These are phyloP conservation scores for Globisporangium parvum DNA, from an alignment of 352 stramenopile genomes.

Conservation along the genomic window DNA sequence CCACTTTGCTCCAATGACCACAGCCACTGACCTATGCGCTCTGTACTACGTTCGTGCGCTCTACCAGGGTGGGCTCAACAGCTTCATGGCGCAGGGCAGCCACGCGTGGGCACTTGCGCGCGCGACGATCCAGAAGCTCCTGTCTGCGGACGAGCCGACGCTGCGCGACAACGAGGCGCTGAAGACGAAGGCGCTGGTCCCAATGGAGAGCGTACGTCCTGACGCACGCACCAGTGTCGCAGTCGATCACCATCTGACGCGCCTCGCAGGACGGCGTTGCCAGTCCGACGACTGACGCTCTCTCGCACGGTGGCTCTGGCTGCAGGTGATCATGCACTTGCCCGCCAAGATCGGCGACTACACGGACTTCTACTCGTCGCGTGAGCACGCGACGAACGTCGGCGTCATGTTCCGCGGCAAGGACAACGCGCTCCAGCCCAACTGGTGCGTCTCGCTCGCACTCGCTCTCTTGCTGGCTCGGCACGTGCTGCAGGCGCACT, in stretches of 20 bases:
- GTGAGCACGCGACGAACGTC: conserved; percentile 95
- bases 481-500: no score
- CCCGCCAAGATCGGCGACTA: conserved; percentile 95
- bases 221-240: no score
- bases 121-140: conserved; percentile 80
- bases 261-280: no score
- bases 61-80: conserved; percentile 78
- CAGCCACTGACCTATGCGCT: no score
- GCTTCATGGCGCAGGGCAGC: conserved; percentile 90
- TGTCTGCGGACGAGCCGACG: conserved; percentile 66
- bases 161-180: conserved; percentile 81
- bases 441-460: conserved; percentile 60
- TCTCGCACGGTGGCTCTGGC: neutral
- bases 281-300: no score
- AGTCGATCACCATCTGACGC: no score
- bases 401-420: conserved; percentile 91
- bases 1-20: no score
- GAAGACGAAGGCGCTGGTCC: conserved; percentile 69
- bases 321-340: conserved; percentile 82
- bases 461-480: neutral
- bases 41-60: no score
- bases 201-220: conserved; percentile 44
- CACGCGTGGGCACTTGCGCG: conserved; percentile 85
- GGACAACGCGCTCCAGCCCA: conserved; percentile 96
- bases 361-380: conserved; percentile 97